These are phyloP conservation scores for Talaromyces adpressus DNA, from an alignment of 495 filamentous ascomycete genomes.

Conservation along the genomic window DNA sequence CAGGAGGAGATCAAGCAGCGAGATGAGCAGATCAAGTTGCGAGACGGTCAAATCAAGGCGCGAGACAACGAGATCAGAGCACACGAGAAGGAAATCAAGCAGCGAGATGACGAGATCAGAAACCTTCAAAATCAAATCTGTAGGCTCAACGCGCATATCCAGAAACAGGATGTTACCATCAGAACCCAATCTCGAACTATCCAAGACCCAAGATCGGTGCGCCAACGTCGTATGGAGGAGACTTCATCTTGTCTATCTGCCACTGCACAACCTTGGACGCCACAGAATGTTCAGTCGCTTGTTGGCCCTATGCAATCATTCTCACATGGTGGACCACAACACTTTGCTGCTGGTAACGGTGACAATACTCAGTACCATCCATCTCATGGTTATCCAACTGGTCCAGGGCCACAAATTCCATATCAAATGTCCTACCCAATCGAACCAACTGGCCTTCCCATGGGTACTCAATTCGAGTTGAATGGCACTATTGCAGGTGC, in stretches of 20 bases:
- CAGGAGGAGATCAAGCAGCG: not conserved
- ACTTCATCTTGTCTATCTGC: not conserved
- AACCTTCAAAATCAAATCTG: conserved; percentile 12
- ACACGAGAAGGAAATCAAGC: not conserved
- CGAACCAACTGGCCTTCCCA: not conserved
- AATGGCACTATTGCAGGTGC: not conserved
- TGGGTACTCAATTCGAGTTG: not conserved
- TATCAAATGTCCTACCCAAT: not conserved
- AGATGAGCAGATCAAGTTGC: not conserved
- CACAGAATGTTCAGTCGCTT: not conserved
- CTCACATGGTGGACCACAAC: not conserved
- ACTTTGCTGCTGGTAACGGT: not conserved
- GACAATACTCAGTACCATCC: not conserved
- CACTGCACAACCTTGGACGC: conserved; percentile 2
- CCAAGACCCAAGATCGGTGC: conserved; percentile 11
- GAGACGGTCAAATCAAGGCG: not conserved
- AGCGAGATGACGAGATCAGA: conserved; percentile 1
- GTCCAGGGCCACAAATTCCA: not conserved
- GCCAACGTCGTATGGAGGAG: not conserved
- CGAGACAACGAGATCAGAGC: not conserved
- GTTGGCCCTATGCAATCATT: not conserved
- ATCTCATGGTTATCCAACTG: not conserved
- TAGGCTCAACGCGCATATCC: conserved; percentile 15
- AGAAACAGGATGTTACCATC: conserved; percentile 19
- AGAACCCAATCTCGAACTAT: conserved; percentile 22